Conservation (phyloP, 257 asterid genomes). For the Solanum tacnaense region DNA sequence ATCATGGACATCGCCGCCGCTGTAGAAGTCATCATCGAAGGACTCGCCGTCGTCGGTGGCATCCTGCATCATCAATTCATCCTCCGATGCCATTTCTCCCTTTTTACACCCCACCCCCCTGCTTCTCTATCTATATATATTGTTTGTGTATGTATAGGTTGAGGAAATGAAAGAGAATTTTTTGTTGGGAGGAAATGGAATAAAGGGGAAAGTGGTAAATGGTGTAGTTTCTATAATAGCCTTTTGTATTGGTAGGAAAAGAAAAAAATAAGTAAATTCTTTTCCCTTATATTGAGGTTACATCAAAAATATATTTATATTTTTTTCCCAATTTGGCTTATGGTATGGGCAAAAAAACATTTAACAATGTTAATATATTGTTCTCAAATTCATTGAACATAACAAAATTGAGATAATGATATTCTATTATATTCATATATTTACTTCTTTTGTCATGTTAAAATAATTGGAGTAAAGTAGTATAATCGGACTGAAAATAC, state of each 20-base stretch:
- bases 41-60: constrained; percentile 43
- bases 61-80: constrained; percentile 49
- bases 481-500: neutral
- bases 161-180: neutral
- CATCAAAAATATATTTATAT: neutral
- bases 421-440: neutral
- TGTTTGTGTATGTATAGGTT: neutral
- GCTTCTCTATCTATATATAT: neutral
- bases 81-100: constrained; percentile 52
- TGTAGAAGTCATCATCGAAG: constrained; percentile 40
- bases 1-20: constrained; percentile 38
- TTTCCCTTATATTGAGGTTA: neutral
- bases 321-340: neutral
- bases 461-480: neutral
- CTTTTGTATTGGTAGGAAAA: neutral
- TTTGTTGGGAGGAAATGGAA: neutral
- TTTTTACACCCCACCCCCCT: neutral
- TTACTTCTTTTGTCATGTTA: neutral
- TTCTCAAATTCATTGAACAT: neutral
- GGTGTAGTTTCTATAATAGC: neutral
- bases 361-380: neutral
- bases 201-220: neutral
- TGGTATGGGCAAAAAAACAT: neutral
- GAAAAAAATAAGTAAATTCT: neutral
- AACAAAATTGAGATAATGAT: neutral